Evolutionary conservation across 306 rosid genomes (phyloP).

Genomic region (Dalbergia cochinchinensis): DNA sequence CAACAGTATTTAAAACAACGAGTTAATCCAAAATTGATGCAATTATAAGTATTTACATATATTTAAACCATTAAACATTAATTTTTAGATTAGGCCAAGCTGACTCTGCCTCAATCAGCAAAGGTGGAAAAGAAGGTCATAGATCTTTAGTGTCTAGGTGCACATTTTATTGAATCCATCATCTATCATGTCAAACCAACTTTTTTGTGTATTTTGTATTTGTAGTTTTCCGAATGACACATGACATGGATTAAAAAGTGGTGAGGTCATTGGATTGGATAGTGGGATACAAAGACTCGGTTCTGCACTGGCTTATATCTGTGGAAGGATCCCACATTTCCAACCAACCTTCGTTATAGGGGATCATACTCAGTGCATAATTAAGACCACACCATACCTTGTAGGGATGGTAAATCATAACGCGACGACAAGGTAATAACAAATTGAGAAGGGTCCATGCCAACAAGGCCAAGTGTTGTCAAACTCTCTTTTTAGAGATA

Average conservation of each 20-base stretch:
- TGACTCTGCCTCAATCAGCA: background rate
- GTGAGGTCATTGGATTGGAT: slow-evolving; percentile 13
- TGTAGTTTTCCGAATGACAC: slow-evolving; percentile 37
- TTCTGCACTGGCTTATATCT: background rate
- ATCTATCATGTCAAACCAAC: slow-evolving; percentile 13
- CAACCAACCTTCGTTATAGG: slow-evolving; percentile 19
- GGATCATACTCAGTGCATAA: slow-evolving; percentile 38
- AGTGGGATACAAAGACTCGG: slow-evolving; percentile 34
- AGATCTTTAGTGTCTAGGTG: background rate
- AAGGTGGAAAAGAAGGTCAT: background rate
- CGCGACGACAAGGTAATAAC: slow-evolving; percentile 40
- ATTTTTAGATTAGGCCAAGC: background rate
- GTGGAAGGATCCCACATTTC: slow-evolving; percentile 31
- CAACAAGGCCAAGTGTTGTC: slow-evolving; percentile 12
- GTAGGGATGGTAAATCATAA: slow-evolving; percentile 48
- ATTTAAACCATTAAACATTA: too few relatives aligned
- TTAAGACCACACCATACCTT: slow-evolving; percentile 43
- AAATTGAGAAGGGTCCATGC: slow-evolving; percentile 41
- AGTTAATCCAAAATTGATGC: too few relatives aligned
- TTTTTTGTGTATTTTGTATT: slow-evolving; percentile 21
- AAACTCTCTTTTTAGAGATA: too few relatives aligned
- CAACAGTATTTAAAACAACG: too few relatives aligned
- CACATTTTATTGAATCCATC: slow-evolving; percentile 1
- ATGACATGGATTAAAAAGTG: background rate
- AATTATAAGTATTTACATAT: too few relatives aligned